Evolutionary conservation across 2,329 filamentous ascomycete genomes (phyloP), one percentile per base, ranked within the genome.

Genomic region (Cytospora piceicola): DNA sequence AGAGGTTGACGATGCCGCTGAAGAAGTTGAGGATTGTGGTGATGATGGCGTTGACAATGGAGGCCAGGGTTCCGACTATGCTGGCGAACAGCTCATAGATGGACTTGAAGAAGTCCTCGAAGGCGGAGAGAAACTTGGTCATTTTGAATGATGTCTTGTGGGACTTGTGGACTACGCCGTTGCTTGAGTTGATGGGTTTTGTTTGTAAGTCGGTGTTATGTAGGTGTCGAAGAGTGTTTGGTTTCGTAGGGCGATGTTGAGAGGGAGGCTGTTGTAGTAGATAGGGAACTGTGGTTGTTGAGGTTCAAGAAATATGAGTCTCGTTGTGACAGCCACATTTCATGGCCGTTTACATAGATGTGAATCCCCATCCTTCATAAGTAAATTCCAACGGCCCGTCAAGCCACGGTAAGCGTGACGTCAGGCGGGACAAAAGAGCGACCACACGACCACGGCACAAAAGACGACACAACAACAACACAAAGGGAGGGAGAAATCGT

Each of bases 21-120:
- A 80, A 71, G 69, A 80, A 77, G 70, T 72, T 71, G 58, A 78
- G 64, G 55, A 79, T 62, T 15, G 76, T 73, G 24, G 69, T 70
- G 56, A 80, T 46, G 34, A 77, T 53, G 39, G 73, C 73, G 54
- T 77, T 73, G 17, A 79, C 65, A 39, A 80, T 46, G 63, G 74
- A 58, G 68, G 75, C 76, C 53, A 75, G 58, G n/a, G 77, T 74
- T 39, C 71, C 69, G 32, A 80, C 69, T 58, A 81, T 66, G 6
- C 78, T 79, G 39, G 75, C 70, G 49, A 80, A 66, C 34, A 81
- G 77, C 72, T 80, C 78, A 66, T 77, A 79, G 71, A 80, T 72
- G 71, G 77, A 79, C 69, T 75, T 77, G 72, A 80, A 71, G 58
- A 80, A 72, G 69, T 78, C 75, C 54, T 71, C 70, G 60, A 80